Conservation (phyloP, 371 early-diverging fungal species). For the Saksenaea oblongispora region DNA sequence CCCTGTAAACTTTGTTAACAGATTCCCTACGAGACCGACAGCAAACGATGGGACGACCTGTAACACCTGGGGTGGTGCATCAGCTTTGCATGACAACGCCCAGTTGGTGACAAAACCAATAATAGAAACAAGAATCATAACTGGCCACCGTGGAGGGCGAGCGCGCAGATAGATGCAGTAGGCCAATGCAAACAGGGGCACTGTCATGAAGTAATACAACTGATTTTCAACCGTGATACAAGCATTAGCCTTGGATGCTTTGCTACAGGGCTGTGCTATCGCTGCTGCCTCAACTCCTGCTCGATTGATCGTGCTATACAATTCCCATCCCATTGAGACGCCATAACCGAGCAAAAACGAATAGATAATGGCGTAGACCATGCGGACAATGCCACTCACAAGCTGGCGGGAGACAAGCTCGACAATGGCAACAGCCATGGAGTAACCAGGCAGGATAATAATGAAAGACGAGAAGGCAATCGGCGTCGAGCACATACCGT, state of each 20-base stretch:
- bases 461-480: conserved; percentile 55
- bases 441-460: conserved; percentile 71
- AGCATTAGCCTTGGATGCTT: conserved; percentile 23
- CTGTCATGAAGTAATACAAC: conserved; percentile 40
- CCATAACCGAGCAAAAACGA: conserved; percentile 83
- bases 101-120: conserved; percentile 40
- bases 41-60: conserved; percentile 52
- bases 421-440: conserved; percentile 74
- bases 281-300: conserved; percentile 7
- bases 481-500: conserved; percentile 48
- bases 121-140: conserved; percentile 35
- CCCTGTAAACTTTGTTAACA: conserved; percentile 49
- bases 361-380: conserved; percentile 78
- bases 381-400: conserved; percentile 83
- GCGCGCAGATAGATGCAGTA: conserved; percentile 44
- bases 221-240: conserved; percentile 31
- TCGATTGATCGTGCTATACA: conserved; percentile 42
- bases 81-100: conserved; percentile 38
- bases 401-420: conserved; percentile 85
- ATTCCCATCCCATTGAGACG: conserved; percentile 68
- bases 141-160: conserved; percentile 35
- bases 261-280: conserved; percentile 15
- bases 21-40: conserved; percentile 53
- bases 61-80: conserved; percentile 46
- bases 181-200: conserved; percentile 45